Conservation (phyloP, 768 basidiomycete genomes). For the Amylocystis lapponica region DNA sequence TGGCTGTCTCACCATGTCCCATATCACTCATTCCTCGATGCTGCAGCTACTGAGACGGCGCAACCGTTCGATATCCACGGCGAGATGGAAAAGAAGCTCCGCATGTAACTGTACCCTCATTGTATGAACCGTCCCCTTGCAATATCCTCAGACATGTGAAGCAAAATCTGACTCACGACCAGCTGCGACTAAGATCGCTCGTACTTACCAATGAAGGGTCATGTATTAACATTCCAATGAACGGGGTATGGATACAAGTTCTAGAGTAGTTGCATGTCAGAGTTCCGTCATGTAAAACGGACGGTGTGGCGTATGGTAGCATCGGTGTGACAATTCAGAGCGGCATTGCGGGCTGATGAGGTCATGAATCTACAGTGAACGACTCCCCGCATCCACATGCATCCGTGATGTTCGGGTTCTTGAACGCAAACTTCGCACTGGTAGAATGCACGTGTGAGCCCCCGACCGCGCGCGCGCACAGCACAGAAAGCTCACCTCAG, state of each 20-base stretch:
- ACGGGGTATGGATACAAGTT: too few species aligned
- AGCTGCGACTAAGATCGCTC: too few species aligned
- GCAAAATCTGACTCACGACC: too few species aligned
- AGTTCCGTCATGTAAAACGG: too few species aligned
- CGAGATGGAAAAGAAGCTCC: constrained; percentile 44
- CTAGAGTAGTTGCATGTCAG: too few species aligned
- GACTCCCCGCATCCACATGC: constrained; percentile 95
- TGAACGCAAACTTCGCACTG: constrained; percentile 77
- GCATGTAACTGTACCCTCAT: constrained; percentile 26
- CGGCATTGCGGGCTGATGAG: too few species aligned
- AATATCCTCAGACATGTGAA: too few species aligned
- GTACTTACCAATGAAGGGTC: too few species aligned
- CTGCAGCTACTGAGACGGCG: constrained; percentile 25
- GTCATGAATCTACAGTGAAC: constrained; percentile 51
- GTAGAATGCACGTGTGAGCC: background rate
- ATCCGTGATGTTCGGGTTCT: constrained; percentile 92
- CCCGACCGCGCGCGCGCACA: constrained; percentile 4
- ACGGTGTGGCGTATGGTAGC: too few species aligned
- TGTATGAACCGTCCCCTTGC: too few species aligned
- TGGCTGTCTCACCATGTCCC: background rate
- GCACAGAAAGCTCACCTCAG: constrained; percentile 58
- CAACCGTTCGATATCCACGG: constrained; percentile 38
- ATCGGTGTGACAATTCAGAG: too few species aligned
- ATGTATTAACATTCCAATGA: too few species aligned
- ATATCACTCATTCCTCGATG: background rate